Conservation (phyloP, 2,329 filamentous ascomycete species). For the Cladosporium oxysporum region DNA sequence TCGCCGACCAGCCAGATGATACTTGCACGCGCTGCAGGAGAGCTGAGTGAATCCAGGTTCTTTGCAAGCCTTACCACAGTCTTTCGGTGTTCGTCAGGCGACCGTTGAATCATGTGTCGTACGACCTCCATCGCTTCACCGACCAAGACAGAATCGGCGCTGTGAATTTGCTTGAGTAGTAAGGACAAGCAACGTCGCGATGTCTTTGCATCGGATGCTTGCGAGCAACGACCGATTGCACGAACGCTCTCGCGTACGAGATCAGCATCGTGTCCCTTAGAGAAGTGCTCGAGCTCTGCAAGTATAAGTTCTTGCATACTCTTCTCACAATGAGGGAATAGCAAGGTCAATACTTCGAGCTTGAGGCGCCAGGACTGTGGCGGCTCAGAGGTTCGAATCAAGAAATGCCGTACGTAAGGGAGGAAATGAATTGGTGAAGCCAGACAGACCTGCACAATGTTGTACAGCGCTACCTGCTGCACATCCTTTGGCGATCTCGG, state of each 20-base stretch:
- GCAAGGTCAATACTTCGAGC: slow-evolving; percentile 83
- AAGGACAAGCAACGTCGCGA: slow-evolving; percentile 79
- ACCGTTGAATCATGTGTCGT: slow-evolving; percentile 89
- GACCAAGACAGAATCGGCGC: slow-evolving; percentile 81
- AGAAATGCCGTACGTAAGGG: slow-evolving; percentile 83
- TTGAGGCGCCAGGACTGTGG: slow-evolving; percentile 87
- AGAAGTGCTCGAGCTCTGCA: slow-evolving; percentile 92
- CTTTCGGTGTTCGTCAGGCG: slow-evolving; percentile 74
- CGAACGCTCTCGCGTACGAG: slow-evolving; percentile 87
- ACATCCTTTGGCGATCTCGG: slow-evolving; percentile 84
- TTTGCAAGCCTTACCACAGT: slow-evolving; percentile 89
- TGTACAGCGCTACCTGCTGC: slow-evolving; percentile 86
- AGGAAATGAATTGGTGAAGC: slow-evolving; percentile 77
- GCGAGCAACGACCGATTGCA: slow-evolving; percentile 90
- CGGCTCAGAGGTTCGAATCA: slow-evolving; percentile 77
- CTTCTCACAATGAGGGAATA: slow-evolving; percentile 78
- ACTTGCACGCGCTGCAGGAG: slow-evolving; percentile 84
- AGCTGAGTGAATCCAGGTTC: slow-evolving; percentile 84
- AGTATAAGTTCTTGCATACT: slow-evolving; percentile 84
- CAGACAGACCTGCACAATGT: slow-evolving; percentile 91
- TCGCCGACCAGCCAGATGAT: slow-evolving; percentile 98
- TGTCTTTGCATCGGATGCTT: slow-evolving; percentile 65
- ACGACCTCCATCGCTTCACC: slow-evolving; percentile 95
- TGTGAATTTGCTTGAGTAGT: slow-evolving; percentile 83
- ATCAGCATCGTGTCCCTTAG: slow-evolving; percentile 69